Evolutionary conservation across 2,329 filamentous ascomycete species (phyloP).

Genomic region (Pseudogymnoascus destructans): DNA sequence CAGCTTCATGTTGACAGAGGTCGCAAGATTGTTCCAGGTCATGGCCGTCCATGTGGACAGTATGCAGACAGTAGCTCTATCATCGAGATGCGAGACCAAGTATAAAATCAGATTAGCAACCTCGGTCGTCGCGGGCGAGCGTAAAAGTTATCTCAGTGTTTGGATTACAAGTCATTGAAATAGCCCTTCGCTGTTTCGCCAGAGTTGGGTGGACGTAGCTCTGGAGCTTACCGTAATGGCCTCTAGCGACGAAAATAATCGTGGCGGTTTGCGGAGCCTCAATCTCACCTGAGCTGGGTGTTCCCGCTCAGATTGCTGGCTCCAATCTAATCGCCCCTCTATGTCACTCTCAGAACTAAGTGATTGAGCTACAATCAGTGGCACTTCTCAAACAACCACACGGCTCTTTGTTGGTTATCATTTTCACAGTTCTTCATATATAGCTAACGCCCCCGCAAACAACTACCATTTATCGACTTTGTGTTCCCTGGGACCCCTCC

Average conservation of each 20-base stretch:
- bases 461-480: background rate
- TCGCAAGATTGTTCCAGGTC: slow-evolving; percentile 3
- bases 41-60: slow-evolving; percentile 8
- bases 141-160: slow-evolving; percentile 1
- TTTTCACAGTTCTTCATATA: slow-evolving; percentile 3
- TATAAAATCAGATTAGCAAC: background rate
- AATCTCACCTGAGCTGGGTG: slow-evolving; percentile 1
- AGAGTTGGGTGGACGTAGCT: slow-evolving; percentile 7
- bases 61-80: slow-evolving; percentile 7
- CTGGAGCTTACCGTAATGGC: slow-evolving; percentile 8
- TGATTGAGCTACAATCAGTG: background rate
- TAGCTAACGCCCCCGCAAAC: slow-evolving; percentile 3
- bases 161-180: slow-evolving; percentile 5
- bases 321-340: slow-evolving; percentile 2
- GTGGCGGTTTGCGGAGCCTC: slow-evolving; percentile 4
- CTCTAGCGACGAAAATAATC: slow-evolving; percentile 8
- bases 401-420: slow-evolving; percentile 2
- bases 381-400: background rate
- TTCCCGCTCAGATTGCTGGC: background rate
- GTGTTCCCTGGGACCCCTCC: background rate
- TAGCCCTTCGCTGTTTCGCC: slow-evolving; percentile 8
- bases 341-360: background rate
- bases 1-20: slow-evolving; percentile 39
- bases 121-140: background rate
- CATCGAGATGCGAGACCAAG: slow-evolving; percentile 6